phyloP scores from a whole-genome alignment of 2,329 filamentous ascomycete species.

The Xylaria sp. region DNA sequence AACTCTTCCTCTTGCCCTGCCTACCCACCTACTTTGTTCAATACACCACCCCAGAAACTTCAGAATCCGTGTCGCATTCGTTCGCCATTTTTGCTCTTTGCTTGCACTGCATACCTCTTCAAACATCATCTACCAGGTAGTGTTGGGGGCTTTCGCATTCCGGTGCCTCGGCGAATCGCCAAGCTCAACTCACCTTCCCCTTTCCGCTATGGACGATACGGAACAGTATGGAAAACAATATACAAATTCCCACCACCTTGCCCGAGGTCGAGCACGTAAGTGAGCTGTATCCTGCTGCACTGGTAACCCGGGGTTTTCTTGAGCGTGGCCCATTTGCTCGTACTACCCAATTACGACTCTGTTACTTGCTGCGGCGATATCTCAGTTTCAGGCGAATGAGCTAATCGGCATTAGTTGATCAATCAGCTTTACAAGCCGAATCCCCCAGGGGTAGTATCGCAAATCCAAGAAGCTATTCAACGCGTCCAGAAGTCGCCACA shows the following conservation, averaged over 20 bases:
- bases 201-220: conserved; percentile 44
- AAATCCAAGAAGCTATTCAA: conserved; percentile 78
- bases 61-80: not conserved
- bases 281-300: not conserved
- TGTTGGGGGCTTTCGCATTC: conserved; percentile 11
- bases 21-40: not conserved
- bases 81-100: conserved; percentile 5
- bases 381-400: not conserved
- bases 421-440: conserved; percentile 65
- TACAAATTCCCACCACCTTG: conserved; percentile 43
- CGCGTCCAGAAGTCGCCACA: conserved; percentile 80
- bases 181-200: conserved; percentile 28
- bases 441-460: conserved; percentile 58
- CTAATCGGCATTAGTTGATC: conserved; percentile 55
- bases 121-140: conserved; percentile 3
- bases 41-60: not conserved
- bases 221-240: conserved; percentile 44
- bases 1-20: not conserved
- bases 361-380: not conserved
- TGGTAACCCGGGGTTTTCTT: not conserved
- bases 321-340: not conserved
- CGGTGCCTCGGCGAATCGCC: conserved; percentile 21
- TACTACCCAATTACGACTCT: not conserved
- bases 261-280: conserved; percentile 48
- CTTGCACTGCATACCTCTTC: conserved; percentile 9